Evolutionary conservation across 2,329 filamentous ascomycete species (phyloP).

Genomic region (Colletotrichum eleusines): DNA sequence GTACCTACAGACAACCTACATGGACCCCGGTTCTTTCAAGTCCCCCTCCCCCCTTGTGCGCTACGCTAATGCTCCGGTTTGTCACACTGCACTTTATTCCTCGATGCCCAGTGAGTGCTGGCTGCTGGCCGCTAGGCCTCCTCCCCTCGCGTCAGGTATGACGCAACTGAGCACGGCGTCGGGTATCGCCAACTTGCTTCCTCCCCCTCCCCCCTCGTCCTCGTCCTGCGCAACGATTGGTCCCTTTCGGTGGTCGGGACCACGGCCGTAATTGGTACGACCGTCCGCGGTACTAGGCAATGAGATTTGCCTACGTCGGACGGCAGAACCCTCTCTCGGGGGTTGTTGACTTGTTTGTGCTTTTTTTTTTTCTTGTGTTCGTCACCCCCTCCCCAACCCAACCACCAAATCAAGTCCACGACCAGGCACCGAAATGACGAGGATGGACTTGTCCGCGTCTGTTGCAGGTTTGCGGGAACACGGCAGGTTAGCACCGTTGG

Average conservation of each 20-base stretch:
- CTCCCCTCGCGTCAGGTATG: slow-evolving; percentile 27
- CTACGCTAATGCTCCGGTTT: neutral
- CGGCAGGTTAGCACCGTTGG: slow-evolving; percentile 14
- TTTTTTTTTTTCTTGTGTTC: neutral
- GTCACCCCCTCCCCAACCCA: slow-evolving; percentile 1
- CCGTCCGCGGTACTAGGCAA: neutral
- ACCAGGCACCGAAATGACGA: slow-evolving; percentile 33
- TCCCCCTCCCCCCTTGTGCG: neutral
- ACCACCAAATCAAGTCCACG: neutral
- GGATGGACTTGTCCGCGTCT: neutral
- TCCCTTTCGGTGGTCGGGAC: neutral
- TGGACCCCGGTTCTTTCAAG: neutral
- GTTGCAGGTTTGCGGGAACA: slow-evolving; percentile 15
- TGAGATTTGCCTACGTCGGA: neutral
- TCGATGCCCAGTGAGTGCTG: neutral
- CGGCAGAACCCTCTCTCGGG: neutral
- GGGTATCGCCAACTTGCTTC: slow-evolving; percentile 36
- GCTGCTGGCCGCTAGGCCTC: neutral
- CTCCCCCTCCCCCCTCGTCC: neutral
- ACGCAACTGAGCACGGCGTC: slow-evolving; percentile 40
- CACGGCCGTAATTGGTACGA: slow-evolving; percentile 2
- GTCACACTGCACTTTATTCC: neutral
- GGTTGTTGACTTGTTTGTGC: neutral
- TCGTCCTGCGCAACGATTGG: neutral
- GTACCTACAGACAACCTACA: neutral